Base-by-base conservation (phyloP, 352 stramenopile species). In the Globisporangium irregulare region DNA sequence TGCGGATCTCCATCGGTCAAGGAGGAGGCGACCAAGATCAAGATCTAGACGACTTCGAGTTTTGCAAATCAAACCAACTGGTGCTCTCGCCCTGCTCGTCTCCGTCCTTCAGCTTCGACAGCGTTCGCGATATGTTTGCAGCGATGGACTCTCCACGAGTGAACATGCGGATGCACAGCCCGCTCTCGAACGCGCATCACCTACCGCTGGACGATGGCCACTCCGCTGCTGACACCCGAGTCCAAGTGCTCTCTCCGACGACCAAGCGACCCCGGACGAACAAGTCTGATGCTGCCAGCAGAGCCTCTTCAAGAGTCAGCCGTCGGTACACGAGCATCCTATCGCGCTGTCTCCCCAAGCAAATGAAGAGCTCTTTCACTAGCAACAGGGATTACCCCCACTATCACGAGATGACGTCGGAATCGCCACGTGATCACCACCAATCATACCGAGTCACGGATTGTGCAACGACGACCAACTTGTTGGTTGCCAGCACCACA, bases 21-120 rank as follows among this genome's bases (percentile, higher is more conserved):
- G 18, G 46, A 27, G 20, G 32, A 25, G 50, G 62, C 41, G 25
- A 58, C 38, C 8, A 27, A 6, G 46, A 64, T 36, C 15, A 9
- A 6, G 22, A n/a, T 9, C 8, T 22, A 32, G 43, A 22, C 32
- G 15, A n/a, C 4, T 15, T n/a, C 14, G 41, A 48, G 14, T 48
- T 48, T n/a, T 20, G 43, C 18, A 51, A 22, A 10, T 22, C 43
- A 5, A 41, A 18, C 7, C n/a, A 50, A 9, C 54, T 54, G 24
- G 29, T 51, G 20, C 38, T 41, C 25, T 71, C 58, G 36, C 59
- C 66, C 10, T 56, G 38, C 25, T 62, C 59, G 22, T 71, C 66
- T 7, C 59, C 66, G 25, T 71, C 66, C 8, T 71, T 66, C 59
- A 71, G 50, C 58, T 71, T 71, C 22, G 58, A 63, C 50, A 71